Percentiles rank a stretch among this genome's conserved stretches.
phyloP scores from a whole-genome alignment of 306 rosid species.

The Crotalaria pallida region DNA sequence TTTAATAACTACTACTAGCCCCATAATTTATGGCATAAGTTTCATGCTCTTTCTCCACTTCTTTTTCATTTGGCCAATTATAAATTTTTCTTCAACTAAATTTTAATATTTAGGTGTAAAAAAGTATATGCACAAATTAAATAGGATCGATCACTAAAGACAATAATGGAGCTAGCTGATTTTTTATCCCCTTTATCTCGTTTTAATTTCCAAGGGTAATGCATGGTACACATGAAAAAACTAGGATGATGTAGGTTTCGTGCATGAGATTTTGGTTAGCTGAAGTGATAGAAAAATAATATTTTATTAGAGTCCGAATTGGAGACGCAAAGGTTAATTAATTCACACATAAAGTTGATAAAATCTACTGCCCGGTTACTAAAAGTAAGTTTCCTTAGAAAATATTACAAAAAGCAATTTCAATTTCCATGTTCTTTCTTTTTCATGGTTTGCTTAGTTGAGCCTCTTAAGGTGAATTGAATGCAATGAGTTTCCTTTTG shows the following conservation, averaged over 20 bases:
- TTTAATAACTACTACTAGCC: conserved; percentile 11
- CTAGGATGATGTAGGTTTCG: conserved; percentile 34
- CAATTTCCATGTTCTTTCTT: not conserved
- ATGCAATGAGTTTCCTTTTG: conserved; percentile 45
- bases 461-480: conserved; percentile 46
- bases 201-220: not conserved
- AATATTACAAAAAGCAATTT: not conserved
- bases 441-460: not conserved
- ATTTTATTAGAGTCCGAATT: conserved; percentile 21
- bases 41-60: conserved; percentile 17
- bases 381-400: not conserved
- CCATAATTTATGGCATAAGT: conserved; percentile 25
- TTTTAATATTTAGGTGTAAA: not conserved
- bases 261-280: conserved; percentile 31
- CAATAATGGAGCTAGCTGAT: not conserved
- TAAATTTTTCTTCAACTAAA: not conserved
- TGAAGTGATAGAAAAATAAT: conserved; percentile 2
- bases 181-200: not conserved
- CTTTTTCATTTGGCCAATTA: not conserved
- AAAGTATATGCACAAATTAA: not conserved
- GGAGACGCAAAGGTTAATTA: conserved; percentile 23
- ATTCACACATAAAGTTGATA: not conserved
- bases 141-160: not conserved
- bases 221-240: conserved; percentile 37
- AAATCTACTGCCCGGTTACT: not conserved